These are phyloP conservation scores for Lupinus albus DNA, from an alignment of 306 rosid species.

Conservation along the genomic window DNA sequence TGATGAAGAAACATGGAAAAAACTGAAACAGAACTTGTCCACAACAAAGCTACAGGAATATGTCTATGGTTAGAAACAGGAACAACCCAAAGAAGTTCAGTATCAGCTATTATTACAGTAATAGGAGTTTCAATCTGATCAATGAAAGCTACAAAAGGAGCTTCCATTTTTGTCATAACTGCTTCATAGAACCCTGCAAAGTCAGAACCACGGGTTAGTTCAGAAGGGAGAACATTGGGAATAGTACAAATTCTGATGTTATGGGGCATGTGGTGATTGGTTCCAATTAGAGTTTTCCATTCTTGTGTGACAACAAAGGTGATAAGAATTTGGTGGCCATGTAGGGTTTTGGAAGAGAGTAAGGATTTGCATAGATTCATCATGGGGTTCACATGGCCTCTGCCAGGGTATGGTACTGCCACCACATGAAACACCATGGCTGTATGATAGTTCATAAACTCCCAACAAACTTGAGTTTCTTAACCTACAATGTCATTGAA, in stretches of 20 bases:
- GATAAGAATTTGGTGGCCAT: conserved; percentile 36
- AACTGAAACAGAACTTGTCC: conserved; percentile 55
- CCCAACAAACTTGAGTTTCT: not conserved
- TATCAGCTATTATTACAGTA: conserved; percentile 45
- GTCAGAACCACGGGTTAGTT: conserved; percentile 44
- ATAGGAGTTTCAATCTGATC: conserved; percentile 44
- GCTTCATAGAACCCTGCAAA: conserved; percentile 54
- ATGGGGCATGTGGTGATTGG: conserved; percentile 38
- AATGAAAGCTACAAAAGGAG: conserved; percentile 53
- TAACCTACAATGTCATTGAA: too few relatives aligned
- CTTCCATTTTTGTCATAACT: conserved; percentile 44
- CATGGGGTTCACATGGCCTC: conserved; percentile 55
- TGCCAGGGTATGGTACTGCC: conserved; percentile 49
- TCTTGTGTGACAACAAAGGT: conserved; percentile 62
- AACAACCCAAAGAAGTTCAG: conserved; percentile 45
- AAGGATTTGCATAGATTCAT: conserved; percentile 47
- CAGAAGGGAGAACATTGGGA: conserved; percentile 58
- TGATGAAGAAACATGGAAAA: conserved; percentile 44
- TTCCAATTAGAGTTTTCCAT: conserved; percentile 46
- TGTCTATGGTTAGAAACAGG: conserved; percentile 45
- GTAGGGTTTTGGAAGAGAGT: not conserved
- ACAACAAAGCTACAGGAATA: conserved; percentile 53
- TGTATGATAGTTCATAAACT: not conserved
- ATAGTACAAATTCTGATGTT: conserved; percentile 44
- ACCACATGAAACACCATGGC: conserved; percentile 35